phyloP scores from a whole-genome alignment of 257 asterid species.

The Fraxinus americana region DNA sequence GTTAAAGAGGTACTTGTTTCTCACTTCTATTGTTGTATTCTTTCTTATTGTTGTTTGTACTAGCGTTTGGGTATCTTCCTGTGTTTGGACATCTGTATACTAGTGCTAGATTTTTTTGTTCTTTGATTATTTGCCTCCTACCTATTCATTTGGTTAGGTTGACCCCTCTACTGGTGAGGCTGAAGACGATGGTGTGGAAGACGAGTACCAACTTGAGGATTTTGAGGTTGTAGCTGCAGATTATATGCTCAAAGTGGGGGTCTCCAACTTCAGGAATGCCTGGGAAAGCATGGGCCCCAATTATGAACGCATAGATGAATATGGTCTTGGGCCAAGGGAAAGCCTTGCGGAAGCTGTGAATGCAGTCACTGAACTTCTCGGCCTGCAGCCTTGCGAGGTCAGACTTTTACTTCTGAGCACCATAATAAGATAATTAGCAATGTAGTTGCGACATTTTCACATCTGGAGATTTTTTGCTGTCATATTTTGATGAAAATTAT shows the following conservation, averaged over 20 bases:
- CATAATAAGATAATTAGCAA: not conserved
- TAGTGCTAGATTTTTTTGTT: not conserved
- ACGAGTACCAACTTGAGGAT: conserved; percentile 96
- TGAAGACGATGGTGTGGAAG: conserved; percentile 98
- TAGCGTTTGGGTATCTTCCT: not conserved
- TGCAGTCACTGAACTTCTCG: conserved; percentile 88
- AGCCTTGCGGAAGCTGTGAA: conserved; percentile 84
- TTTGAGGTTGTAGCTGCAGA: conserved; percentile 93
- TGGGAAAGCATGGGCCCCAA: conserved; percentile 92
- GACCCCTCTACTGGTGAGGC: conserved; percentile 96
- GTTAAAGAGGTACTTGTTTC: conserved; percentile 77
- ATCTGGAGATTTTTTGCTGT: not conserved
- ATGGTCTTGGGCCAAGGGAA: conserved; percentile 94
- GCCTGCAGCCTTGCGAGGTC: conserved; percentile 99
- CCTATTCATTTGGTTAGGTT: conserved; percentile 49
- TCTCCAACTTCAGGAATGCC: conserved; percentile 93
- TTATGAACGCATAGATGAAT: conserved; percentile 78
- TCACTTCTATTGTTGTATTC: not conserved
- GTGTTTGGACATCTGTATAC: not conserved
- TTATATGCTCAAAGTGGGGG: conserved; percentile 85
- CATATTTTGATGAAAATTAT: not conserved
- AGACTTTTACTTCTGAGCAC: conserved; percentile 26
- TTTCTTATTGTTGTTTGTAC: not conserved
- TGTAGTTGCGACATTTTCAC: not conserved
- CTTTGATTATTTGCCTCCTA: not conserved